A percentile compares a stretch with the other conserved stretches of the same genome.
Conservation (phyloP, 1,284 basidiomycete genomes). For the Cutaneotrichosporon sp. region DNA sequence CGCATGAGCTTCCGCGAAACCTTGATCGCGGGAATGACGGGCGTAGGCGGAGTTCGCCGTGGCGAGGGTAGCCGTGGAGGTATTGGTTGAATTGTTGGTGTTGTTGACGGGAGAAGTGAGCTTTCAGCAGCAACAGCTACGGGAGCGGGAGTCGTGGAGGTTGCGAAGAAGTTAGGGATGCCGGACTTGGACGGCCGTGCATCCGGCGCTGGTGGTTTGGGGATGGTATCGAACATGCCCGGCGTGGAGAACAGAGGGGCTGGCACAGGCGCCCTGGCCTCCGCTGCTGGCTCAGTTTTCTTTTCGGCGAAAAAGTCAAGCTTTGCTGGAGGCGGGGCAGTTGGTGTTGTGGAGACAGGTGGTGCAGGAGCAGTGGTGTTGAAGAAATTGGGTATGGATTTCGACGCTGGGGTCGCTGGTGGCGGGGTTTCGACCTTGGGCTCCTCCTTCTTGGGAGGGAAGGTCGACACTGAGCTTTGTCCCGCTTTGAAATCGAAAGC, state of each 20-base stretch:
- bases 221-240: not conserved
- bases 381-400: not conserved
- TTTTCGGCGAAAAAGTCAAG: constrained; percentile 7
- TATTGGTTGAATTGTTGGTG: not conserved
- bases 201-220: not conserved
- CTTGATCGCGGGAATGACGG: constrained; percentile 9
- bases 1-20: constrained; percentile 7
- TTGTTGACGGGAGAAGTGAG: not conserved
- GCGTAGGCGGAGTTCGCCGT: constrained; percentile 4
- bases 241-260: not conserved
- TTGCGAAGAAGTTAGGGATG: constrained; percentile 21
- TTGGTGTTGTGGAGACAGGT: not conserved
- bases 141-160: constrained; percentile 2
- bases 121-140: constrained; percentile 1
- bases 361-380: not conserved
- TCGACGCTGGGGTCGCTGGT: not conserved
- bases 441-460: not conserved
- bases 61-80: constrained; percentile 3
- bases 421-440: not conserved
- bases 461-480: not conserved
- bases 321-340: not conserved
- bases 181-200: not conserved
- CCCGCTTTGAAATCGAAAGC: constrained; percentile 1
- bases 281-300: not conserved
- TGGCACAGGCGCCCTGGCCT: not conserved